Evolutionary conservation across 1,284 basidiomycete species (phyloP), one percentile per base, ranked within the genome.

Genomic region (Heterobasidion parviporum): DNA sequence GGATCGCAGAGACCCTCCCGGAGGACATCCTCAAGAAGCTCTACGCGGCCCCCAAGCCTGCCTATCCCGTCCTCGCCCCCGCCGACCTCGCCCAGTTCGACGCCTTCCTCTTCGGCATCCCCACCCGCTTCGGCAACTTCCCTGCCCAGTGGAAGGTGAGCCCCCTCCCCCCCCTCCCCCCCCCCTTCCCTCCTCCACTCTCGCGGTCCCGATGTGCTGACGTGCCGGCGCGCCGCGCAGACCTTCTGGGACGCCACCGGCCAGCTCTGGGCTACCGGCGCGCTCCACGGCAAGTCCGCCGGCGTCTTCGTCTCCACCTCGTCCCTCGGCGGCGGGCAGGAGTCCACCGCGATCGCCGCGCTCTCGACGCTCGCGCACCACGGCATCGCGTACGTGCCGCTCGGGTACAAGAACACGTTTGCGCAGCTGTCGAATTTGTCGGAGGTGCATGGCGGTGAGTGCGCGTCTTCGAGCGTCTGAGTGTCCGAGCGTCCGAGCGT

Each of bases 241-340:
- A 73, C 80, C 1, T 89, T 90, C 78, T 88, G 82, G 84, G 94
- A 97, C 67, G 69, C 78, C 5, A 94, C 92, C 10, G 92, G 92
- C 61, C 71, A 68, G 3, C 77, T 90, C 47, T 98, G 94, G 94
- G 78, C 74, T 9, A 60, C 66, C 9, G 90, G 89, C 54, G 80
- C 76, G 0, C 81, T 96, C 52, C 70, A 79, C 53, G 92, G 90
- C 65, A 98, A 97, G 75, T 89, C 87, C 71, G 92, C 79, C 6
- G 77, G 81, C 54, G 70, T 85, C 54, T 91, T 92, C 71, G 78
- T 88, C 55, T 85, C 81, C 32, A 85, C 85, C 1, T 82, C 77
- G 18, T 73, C 74, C 45, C 79, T 75, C 36, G 87, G 86, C 52
- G 87, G 88, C 58, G 88, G 88, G 55, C 88, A 91, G 65, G 88